Evolutionary conservation across 1,284 basidiomycete genomes (phyloP), one percentile per base, ranked within the genome.

Genomic region (Ceratobasidium sp.): DNA sequence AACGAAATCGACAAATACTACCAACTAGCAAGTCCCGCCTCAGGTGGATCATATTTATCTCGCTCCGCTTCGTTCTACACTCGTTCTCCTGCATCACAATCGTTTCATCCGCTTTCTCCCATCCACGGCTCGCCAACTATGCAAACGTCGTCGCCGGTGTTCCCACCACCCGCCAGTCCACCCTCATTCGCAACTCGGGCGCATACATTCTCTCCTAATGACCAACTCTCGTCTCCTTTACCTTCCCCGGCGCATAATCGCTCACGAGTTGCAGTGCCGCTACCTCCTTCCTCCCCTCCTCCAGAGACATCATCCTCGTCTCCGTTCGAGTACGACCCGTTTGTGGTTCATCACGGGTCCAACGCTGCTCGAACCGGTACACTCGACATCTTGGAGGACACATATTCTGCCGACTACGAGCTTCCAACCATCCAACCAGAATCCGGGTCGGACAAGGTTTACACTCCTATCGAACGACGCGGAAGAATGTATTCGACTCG

Each of bases 111-210:
- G n/a, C 17, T 23, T 2, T 26, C 65, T 7, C 46, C 65, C 23
- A 26, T 42, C 1, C 44, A 20, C 12, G 33, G 3, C 12, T 66
- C 65, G 38, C 52, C 64, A 42, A 46, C n/a, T 15, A n/a, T 13
- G 3, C 4, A 52, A 17, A 2, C 33, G 3, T 50, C 65, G 26
- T 67, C 65, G 6, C 46, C 61, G 13, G 33, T 64, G 4, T 74
- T 74, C 33, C 71, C 71, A n/a, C 59, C 71, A n/a, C 71, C 71
- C 12, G 71, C 61, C 1, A 74, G 71, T 28, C 71, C 71, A 13
- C 71, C 71, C 38, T 48, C 71, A 23, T 74, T 64, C 28, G 59
- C 57, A 13, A 1, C 28, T 54, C 6, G 23, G 15, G 61, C 71
- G 71, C 71, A 74, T 74, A 74, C 61, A 74, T 54, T 28, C 54